Conservation (phyloP, 2,329 filamentous ascomycete species). For the Arthrobotrys megalospora region DNA sequence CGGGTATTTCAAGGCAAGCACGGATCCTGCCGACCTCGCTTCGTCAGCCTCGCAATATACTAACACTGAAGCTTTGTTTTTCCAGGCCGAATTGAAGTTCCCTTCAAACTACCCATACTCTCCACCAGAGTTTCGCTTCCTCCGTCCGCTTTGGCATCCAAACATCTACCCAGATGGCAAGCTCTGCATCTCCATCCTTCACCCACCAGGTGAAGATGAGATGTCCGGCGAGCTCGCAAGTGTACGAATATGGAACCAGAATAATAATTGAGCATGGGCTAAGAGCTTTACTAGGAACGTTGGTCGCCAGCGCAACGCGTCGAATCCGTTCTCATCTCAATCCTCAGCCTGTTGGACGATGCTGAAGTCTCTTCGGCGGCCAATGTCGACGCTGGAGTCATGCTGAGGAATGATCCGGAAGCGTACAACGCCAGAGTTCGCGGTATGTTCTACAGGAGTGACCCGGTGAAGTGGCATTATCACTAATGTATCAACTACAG, state of each 20-base stretch:
- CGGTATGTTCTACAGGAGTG: constrained; percentile 24
- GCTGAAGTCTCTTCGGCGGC: constrained; percentile 93
- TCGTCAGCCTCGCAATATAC: neutral
- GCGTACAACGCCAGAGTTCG: constrained; percentile 75
- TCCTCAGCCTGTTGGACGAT: constrained; percentile 91
- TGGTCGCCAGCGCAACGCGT: constrained; percentile 96
- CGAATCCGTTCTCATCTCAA: constrained; percentile 92
- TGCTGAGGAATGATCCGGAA: constrained; percentile 81
- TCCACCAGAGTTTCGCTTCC: constrained; percentile 90
- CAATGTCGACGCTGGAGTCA: constrained; percentile 91
- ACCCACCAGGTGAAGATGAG: constrained; percentile 89
- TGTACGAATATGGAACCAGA: constrained; percentile 51
- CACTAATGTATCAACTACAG: constrained; percentile 64
- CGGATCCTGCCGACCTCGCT: constrained; percentile 24
- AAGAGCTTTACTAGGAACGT: constrained; percentile 74
- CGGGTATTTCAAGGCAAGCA: constrained; percentile 82
- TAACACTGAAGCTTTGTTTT: constrained; percentile 2
- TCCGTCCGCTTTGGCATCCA: constrained; percentile 85
- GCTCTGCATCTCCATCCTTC: constrained; percentile 96
- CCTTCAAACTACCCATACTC: constrained; percentile 89
- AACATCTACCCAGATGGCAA: constrained; percentile 93
- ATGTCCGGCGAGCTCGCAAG: constrained; percentile 91
- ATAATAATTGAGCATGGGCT: constrained; percentile 8
- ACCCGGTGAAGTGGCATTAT: constrained; percentile 70
- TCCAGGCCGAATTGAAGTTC: constrained; percentile 85